A percentile compares a stretch with the other conserved stretches of the same genome.
These are phyloP conservation scores for Labyrinthula sp. DNA, from an alignment of 352 stramenopile species.

Conservation along the genomic window DNA sequence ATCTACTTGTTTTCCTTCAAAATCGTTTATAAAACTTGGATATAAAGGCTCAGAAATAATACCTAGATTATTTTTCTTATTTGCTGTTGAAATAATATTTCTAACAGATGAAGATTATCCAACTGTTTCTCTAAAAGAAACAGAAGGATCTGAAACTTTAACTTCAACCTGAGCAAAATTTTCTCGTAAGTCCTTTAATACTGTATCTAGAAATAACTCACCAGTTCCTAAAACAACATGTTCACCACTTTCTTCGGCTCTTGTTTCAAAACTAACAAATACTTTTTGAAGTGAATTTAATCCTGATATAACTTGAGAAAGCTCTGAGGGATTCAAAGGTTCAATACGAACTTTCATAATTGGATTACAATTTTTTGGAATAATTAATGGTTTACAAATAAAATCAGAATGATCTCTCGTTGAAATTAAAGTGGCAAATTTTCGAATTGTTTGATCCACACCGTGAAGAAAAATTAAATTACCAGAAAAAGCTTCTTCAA, in stretches of 20 bases:
- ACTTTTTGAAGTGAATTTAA: slow-evolving; percentile 86
- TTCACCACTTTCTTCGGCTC: slow-evolving; percentile 94
- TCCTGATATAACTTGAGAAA: slow-evolving; percentile 97
- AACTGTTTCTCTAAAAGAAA: slow-evolving; percentile 93
- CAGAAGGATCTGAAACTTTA: slow-evolving; percentile 92
- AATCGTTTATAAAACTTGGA: slow-evolving; percentile 60
- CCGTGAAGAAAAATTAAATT: slow-evolving; percentile 93
- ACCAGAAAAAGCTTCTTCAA: slow-evolving; percentile 77
- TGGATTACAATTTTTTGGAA: slow-evolving; percentile 68
- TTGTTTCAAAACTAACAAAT: slow-evolving; percentile 85
- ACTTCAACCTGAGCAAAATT: slow-evolving; percentile 97
- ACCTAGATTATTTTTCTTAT: slow-evolving; percentile 93
- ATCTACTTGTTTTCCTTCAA: slow-evolving; percentile 73
- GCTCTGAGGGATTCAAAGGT: slow-evolving; percentile 84
- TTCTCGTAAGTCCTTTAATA: slow-evolving; percentile 92
- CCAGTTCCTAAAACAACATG: slow-evolving; percentile 92
- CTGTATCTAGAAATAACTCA: slow-evolving; percentile 89
- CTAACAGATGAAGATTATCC: slow-evolving; percentile 90
- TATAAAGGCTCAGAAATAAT: slow-evolving; percentile 96
- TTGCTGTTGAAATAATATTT: slow-evolving; percentile 80
- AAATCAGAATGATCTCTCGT: slow-evolving; percentile 43
- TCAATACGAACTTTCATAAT: slow-evolving; percentile 94
- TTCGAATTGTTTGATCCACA: slow-evolving; percentile 80
- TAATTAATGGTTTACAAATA: slow-evolving; percentile 76
- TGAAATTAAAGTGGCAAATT: slow-evolving; percentile 87